Evolutionary conservation across 352 stramenopile genomes (phyloP), one percentile per base, ranked within the genome.

Genomic region (Phytopythium sindhum): DNA sequence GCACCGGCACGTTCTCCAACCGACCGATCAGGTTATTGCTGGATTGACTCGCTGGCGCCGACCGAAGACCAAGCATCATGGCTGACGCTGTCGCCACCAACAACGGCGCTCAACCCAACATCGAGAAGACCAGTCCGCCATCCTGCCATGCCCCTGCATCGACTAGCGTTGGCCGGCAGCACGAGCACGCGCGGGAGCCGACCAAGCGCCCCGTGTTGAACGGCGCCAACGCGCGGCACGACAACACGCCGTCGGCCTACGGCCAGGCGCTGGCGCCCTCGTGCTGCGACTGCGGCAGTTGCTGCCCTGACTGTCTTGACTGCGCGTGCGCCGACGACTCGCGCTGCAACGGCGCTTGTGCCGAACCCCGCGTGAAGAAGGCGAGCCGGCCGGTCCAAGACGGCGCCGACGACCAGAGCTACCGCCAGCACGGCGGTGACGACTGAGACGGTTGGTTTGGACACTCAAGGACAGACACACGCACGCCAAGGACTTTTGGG

Each of bases 381-480:
- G 62, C 72, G 55, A 67, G 68, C 55, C 11, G 39, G 2, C 2
- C 39, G 39, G 7, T 9, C 10, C 8, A 26, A 4, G 45, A 29
- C 45, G 45, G 11, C 7, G 73, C 75, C 64, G 68, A 68, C n/a
- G 73, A 81, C 56, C 73, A 81, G 42, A 63, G 67, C 57, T 75
- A 71, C 57, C 72, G 68, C 21, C 75, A 81, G 60, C 70, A 70
- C 56, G 64, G 61, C n/a, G 52, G 28, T 72, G 60, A n/a, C 63
- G 12, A 17, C 23, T 52, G 31, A 39, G 31, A 1, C 26, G 31
- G 14, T 17, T 45, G 39, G 39, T 17, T 15, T 45, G 26, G 39
- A 56, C 23, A 12, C 31, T 11, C n/a, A 51, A 60, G 8, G 21
- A 59, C n/a, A 31, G 26, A 41, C 39, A 31, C 23, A 33, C 24